These are phyloP conservation scores for Perkinsus marinus DNA, from an alignment of 169 alveolate species.

Conservation along the genomic window DNA sequence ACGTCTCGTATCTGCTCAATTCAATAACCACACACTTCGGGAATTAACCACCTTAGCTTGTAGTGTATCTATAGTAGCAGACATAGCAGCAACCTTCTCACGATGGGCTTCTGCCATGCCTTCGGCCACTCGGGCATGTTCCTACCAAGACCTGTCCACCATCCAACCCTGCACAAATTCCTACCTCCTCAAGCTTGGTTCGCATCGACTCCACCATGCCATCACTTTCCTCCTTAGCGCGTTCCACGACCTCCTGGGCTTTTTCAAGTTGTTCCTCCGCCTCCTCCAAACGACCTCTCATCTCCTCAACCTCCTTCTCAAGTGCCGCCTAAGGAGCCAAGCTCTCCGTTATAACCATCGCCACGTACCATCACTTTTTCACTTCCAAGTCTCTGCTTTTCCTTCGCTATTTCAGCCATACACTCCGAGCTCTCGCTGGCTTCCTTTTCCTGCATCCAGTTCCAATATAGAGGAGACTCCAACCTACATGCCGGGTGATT, in stretches of 20 bases:
- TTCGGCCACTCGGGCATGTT: background rate
- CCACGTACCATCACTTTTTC: background rate
- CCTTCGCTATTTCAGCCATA: background rate
- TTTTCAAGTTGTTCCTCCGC: background rate
- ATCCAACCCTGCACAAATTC: no score
- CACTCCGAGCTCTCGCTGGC: background rate
- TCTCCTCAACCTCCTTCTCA: background rate
- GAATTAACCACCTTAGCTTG: background rate
- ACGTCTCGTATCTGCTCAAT: background rate
- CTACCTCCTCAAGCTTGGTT: no score
- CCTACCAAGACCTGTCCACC: no score
- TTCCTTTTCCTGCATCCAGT: background rate
- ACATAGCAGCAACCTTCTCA: background rate
- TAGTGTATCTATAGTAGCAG: background rate
- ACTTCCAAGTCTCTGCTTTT: background rate
- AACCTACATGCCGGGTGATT: background rate
- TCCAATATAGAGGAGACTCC: background rate
- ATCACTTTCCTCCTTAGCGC: no score
- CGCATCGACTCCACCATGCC: no score
- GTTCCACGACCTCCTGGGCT: background rate
- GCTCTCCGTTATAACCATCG: background rate
- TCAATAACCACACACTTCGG: background rate
- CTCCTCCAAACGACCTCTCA: background rate
- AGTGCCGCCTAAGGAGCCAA: background rate
- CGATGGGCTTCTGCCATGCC: background rate